Evolutionary conservation across 805 yeast species (phyloP), one percentile per base, ranked within the genome.

Genomic region (Wickerhamiella nectarea): DNA sequence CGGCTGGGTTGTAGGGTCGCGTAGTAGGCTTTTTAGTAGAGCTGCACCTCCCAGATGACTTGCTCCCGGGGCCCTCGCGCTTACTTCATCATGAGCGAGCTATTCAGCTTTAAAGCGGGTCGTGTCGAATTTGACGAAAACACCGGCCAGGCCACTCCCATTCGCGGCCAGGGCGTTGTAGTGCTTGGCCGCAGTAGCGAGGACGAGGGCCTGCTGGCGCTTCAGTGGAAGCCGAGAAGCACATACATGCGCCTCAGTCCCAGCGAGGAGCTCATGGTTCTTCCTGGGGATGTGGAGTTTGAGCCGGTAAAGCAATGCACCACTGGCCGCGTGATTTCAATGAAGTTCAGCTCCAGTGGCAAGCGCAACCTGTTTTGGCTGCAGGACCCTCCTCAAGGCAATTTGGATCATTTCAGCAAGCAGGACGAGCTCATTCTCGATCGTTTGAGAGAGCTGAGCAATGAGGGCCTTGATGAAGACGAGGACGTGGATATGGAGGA

Each of bases 241-340:
- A 59, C 65, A 15, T 65, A 54, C 24, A 49, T 49, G 34, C 42
- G 47, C 26, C 57, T 60, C 34, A 52, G 55, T n/a, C 44, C 69
- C 14, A 52, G 49, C 19, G 69, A 65, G 40, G 67, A 66, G 36
- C 67, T 82, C 46, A 66, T 83, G 50, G 72, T 84, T 35, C 76
- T 84, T 52, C 91, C 93, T 0, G 94, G 93, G 1, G 95, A 85
- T 55, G 89, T 81, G 42, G 74, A 78, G 35, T 82, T 86, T 76
- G 72, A 72, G 49, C 81, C 74, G 44, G 74, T 82, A 36, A 60
- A 68, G 41, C 74, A 82, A 22, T 80, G 93, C 60, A 71, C 64
- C 35, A 73, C 85, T 0, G 95, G 94, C 12, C 68, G 95, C 48
- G 86, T 85, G 12, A 78, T 75, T 51, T 76, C 78, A 19, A 68